A percentile compares a stretch with the other conserved stretches of the same genome.
Conservation (phyloP, 2,329 filamentous ascomycete species). For the Botrytis aclada region DNA sequence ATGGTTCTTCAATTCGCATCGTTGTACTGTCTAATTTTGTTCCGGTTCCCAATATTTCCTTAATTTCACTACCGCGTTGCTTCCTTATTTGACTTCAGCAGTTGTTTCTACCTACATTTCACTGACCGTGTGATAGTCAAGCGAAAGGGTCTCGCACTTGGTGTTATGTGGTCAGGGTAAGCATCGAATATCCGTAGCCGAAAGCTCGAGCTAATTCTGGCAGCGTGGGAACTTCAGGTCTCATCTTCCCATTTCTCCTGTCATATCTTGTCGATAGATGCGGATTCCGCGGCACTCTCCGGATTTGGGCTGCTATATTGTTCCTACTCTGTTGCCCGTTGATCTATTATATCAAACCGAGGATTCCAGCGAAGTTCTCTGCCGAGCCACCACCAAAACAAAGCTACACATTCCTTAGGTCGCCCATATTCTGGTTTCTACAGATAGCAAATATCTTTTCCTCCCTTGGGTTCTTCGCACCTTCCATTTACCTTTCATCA, state of each 20-base stretch:
- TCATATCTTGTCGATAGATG: constrained; percentile 42
- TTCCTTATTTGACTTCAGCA: neutral
- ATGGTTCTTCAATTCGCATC: neutral
- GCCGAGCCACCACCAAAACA: constrained; percentile 9
- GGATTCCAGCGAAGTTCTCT: constrained; percentile 42
- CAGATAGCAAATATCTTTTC: constrained; percentile 51
- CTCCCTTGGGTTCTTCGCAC: constrained; percentile 53
- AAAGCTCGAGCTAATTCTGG: neutral
- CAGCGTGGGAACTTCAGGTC: constrained; percentile 26
- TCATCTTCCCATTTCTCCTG: constrained; percentile 40
- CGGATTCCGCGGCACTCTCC: constrained; percentile 41
- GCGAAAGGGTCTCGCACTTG: constrained; percentile 47
- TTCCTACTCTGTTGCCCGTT: constrained; percentile 44
- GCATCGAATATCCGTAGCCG: neutral
- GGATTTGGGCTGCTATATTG: constrained; percentile 41
- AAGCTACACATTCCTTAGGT: constrained; percentile 42
- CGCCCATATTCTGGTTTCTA: constrained; percentile 48
- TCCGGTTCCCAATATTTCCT: neutral
- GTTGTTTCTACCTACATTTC: no score
- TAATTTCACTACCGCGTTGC: neutral
- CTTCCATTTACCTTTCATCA: constrained; percentile 50
- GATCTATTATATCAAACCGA: constrained; percentile 55
- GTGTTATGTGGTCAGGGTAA: constrained; percentile 45
- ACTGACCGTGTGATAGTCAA: constrained; percentile 28
- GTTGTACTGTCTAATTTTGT: neutral